These are phyloP conservation scores for Hypoxylon sp. DNA, from an alignment of 2,329 filamentous ascomycete genomes.

Conservation along the genomic window DNA sequence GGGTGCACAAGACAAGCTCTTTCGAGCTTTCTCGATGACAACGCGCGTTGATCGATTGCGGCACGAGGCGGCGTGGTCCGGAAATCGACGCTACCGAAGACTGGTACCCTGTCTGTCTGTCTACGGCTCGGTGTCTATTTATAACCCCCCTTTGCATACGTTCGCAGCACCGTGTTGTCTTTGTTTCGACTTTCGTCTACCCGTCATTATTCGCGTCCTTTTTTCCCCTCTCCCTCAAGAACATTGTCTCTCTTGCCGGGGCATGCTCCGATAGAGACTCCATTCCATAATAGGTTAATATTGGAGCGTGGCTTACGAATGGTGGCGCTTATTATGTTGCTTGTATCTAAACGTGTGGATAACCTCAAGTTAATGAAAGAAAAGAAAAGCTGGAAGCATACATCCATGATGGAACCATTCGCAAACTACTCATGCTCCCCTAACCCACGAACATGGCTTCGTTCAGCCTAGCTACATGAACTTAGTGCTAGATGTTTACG, in stretches of 20 bases:
- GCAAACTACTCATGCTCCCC: constrained; percentile 10
- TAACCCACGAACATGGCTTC: constrained; percentile 25
- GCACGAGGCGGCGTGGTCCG: constrained; percentile 14
- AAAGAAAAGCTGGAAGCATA: constrained; percentile 10
- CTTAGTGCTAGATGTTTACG: background rate
- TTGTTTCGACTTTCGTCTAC: constrained; percentile 4
- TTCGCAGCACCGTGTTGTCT: background rate
- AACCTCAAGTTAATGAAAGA: background rate
- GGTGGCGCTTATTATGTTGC: background rate
- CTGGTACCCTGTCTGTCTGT: background rate
- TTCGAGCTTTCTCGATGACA: constrained; percentile 9
- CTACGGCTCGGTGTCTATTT: background rate
- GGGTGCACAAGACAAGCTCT: too few relatives aligned
- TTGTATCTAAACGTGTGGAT: background rate
- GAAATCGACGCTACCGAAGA: constrained; percentile 34
- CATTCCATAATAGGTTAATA: background rate
- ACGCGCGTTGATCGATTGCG: constrained; percentile 25
- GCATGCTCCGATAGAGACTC: background rate
- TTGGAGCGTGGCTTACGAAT: background rate
- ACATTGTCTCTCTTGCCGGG: background rate
- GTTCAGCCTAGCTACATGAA: constrained; percentile 9
- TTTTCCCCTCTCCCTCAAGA: background rate
- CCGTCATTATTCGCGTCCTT: constrained; percentile 2
- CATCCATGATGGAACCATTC: background rate
- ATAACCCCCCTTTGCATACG: background rate